Conservation (phyloP, 495 filamentous ascomycete species). For the Penicillium parvum region DNA sequence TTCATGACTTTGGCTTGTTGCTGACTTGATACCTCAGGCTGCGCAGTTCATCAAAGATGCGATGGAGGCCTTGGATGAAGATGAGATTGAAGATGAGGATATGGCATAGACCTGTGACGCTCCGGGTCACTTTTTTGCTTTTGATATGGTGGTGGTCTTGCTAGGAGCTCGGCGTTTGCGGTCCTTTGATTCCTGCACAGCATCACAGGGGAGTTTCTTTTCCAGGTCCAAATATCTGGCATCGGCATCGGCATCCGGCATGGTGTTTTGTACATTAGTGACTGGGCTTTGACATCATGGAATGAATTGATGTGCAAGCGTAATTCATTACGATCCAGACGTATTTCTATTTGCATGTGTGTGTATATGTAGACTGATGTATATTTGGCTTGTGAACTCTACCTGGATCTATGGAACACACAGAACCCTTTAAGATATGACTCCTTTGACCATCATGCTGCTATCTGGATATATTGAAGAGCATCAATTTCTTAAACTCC, state of each 20-base stretch:
- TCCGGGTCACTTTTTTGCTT: constrained; percentile 8
- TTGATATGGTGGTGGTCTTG: constrained; percentile 11
- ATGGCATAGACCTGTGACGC: constrained; percentile 34
- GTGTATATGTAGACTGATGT: neutral
- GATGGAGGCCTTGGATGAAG: constrained; percentile 85
- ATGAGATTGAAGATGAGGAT: constrained; percentile 70
- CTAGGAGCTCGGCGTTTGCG: constrained; percentile 22
- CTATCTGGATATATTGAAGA: neutral
- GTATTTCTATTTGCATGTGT: neutral
- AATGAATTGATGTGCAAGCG: constrained; percentile 9
- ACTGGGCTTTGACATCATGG: constrained; percentile 16
- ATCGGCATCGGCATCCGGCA: constrained; percentile 26
- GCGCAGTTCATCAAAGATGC: constrained; percentile 87
- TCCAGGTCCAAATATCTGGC: constrained; percentile 22
- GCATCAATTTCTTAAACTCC: no score
- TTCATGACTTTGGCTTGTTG: constrained; percentile 5
- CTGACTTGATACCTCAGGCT: constrained; percentile 54
- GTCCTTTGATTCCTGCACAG: constrained; percentile 30
- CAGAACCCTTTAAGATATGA: no score
- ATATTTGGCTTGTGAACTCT: no score
- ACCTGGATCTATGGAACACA: no score
- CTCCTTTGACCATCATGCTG: no score
- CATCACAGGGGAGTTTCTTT: constrained; percentile 40
- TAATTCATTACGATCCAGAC: constrained; percentile 8
- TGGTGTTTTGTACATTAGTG: constrained; percentile 45